Evolutionary conservation across 1,139 yeast genomes (phyloP).

Genomic region (Eremothecium coryli): DNA sequence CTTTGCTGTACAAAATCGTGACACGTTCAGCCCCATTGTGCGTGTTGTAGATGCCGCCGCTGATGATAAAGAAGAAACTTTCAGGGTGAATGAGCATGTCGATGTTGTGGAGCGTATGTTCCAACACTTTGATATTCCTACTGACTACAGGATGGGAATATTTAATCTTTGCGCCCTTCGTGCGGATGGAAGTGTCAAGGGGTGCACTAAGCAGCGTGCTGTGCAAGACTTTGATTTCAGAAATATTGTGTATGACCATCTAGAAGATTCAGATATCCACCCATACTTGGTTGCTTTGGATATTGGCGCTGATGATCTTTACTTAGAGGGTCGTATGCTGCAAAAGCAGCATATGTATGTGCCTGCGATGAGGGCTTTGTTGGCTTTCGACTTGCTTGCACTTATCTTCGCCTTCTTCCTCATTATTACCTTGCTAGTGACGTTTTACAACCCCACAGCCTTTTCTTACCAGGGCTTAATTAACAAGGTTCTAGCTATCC

Average conservation of each 20-base stretch:
- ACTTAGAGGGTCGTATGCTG: conserved; percentile 26
- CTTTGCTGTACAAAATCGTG: conserved; percentile 21
- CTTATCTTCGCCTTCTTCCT: conserved; percentile 21
- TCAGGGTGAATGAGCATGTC: conserved; percentile 9
- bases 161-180: conserved; percentile 26
- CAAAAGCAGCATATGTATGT: conserved; percentile 24
- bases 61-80: not conserved
- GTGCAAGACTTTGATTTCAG: conserved; percentile 26
- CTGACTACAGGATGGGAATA: conserved; percentile 25
- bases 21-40: conserved; percentile 21
- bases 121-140: conserved; percentile 22
- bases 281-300: conserved; percentile 27
- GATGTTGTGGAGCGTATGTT: conserved; percentile 17
- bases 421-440: too few species aligned
- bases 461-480: too few species aligned
- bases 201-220: conserved; percentile 25
- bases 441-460: too few species aligned
- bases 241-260: conserved; percentile 23
- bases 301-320: conserved; percentile 22
- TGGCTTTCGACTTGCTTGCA: conserved; percentile 24
- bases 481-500: too few species aligned
- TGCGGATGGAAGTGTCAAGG: conserved; percentile 15
- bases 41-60: conserved; percentile 17
- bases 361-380: conserved; percentile 25
- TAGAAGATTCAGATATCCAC: conserved; percentile 24